These are phyloP conservation scores for Hymenoscyphus fraxineus DNA, from an alignment of 2,329 filamentous ascomycete genomes.

Conservation along the genomic window DNA sequence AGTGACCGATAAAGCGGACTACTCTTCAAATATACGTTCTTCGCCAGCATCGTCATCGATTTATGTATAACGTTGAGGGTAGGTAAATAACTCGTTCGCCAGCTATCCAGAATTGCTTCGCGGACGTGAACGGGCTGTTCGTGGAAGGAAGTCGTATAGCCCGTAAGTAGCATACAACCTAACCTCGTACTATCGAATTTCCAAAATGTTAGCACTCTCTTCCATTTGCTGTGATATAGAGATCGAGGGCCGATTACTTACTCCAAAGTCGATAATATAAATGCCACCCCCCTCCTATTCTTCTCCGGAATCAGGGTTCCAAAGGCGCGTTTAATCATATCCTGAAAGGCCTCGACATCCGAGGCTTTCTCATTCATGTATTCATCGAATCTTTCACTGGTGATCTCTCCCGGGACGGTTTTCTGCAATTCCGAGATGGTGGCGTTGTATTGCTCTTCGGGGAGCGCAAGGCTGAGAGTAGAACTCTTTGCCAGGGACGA, in stretches of 20 bases:
- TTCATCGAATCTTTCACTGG: conserved; percentile 43
- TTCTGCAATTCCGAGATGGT: conserved; percentile 40
- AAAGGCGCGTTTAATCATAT: conserved; percentile 45
- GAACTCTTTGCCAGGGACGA: conserved; percentile 23
- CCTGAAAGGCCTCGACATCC: conserved; percentile 50
- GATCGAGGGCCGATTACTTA: conserved; percentile 19
- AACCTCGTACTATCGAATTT: conserved; percentile 50
- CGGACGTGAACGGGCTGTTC: conserved; percentile 58
- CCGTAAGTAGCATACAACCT: conserved; percentile 64
- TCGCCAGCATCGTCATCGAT: conserved; percentile 51
- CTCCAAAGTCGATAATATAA: conserved; percentile 31
- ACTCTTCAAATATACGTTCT: conserved; percentile 43
- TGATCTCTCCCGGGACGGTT: conserved; percentile 39
- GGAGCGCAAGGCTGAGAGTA: conserved; percentile 42
- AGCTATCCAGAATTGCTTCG: conserved; percentile 58
- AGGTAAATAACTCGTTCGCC: conserved; percentile 55
- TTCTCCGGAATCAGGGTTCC: conserved; percentile 30
- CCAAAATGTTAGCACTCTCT: background rate
- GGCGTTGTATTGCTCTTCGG: conserved; percentile 48
- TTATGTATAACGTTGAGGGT: conserved; percentile 54
- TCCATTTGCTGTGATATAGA: background rate
- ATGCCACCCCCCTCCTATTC: conserved; percentile 26
- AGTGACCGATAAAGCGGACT: conserved; percentile 52
- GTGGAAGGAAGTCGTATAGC: conserved; percentile 59
- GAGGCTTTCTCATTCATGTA: conserved; percentile 52